Conservation (phyloP, 2,329 filamentous ascomycete genomes). For the Alternaria novae-zelandiae region DNA sequence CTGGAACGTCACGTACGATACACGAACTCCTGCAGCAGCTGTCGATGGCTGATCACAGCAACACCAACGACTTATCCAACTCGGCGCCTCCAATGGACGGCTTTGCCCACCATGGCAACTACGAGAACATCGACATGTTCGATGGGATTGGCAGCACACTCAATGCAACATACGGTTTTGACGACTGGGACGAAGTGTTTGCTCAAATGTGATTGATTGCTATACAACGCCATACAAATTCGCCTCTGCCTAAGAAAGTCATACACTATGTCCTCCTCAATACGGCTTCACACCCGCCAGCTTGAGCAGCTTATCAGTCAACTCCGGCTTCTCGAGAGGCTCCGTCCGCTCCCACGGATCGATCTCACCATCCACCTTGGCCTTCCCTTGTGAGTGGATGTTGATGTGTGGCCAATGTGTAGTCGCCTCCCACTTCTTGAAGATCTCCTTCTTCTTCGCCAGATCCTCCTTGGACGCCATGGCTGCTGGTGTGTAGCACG, state of each 20-base stretch:
- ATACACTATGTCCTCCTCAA: not conserved
- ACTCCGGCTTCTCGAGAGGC: constrained; percentile 24
- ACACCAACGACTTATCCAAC: not conserved
- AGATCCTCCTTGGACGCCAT: constrained; percentile 23
- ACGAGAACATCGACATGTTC: not conserved
- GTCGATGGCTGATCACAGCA: not conserved
- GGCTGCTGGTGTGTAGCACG: constrained; percentile 22
- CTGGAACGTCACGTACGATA: constrained; percentile 4
- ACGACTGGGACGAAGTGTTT: constrained; percentile 9
- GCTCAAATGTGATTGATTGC: constrained; percentile 2
- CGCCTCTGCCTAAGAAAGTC: not conserved
- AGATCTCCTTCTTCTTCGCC: constrained; percentile 19
- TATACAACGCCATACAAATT: not conserved
- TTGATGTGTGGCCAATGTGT: constrained; percentile 31
- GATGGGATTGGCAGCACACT: not conserved
- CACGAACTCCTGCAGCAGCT: constrained; percentile 15
- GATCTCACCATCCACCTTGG: constrained; percentile 14
- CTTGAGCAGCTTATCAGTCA: constrained; percentile 23
- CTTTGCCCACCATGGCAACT: not conserved
- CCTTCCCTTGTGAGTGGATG: constrained; percentile 17
- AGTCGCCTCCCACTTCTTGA: constrained; percentile 16
- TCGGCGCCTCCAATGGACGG: not conserved
- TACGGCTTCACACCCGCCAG: constrained; percentile 21
- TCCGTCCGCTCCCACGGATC: constrained; percentile 20
- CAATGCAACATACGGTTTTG: not conserved